Evolutionary conservation across 2,329 filamentous ascomycete genomes (phyloP).

Genomic region (Verticillium tricorpus): DNA sequence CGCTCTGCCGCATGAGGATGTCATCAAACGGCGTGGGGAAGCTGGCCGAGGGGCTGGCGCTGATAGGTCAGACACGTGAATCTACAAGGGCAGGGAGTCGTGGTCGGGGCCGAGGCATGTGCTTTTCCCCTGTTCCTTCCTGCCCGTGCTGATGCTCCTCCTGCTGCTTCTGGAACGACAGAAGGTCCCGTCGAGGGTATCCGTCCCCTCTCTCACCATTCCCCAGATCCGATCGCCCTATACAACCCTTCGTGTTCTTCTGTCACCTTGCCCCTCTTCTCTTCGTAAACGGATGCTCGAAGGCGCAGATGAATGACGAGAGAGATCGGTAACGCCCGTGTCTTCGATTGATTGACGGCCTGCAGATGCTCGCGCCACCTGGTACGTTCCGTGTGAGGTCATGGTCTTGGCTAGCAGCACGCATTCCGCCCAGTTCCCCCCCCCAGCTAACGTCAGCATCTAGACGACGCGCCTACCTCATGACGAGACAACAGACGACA

Average conservation of each 20-base stretch:
- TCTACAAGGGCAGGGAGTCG: not conserved
- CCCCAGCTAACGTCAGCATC: not conserved
- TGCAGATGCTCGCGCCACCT: not conserved
- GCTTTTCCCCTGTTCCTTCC: conserved; percentile 4
- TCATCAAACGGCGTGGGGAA: not conserved
- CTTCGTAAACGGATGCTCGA: not conserved
- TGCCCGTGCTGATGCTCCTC: not conserved
- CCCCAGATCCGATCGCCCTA: not conserved
- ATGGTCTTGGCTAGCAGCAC: not conserved
- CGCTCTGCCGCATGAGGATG: not conserved
- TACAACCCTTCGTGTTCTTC: not conserved
- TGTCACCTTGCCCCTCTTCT: not conserved
- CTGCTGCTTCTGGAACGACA: not conserved
- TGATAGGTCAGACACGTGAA: not conserved
- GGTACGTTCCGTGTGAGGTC: not conserved
- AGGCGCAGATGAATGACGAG: not conserved
- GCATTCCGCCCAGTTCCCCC: not conserved
- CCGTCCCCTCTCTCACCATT: not conserved
- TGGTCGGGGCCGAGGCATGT: conserved; percentile 11
- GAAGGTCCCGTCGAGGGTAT: not conserved
- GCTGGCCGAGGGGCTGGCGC: not conserved
- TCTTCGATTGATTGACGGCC: not conserved
- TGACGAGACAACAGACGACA: not conserved
- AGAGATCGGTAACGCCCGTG: not conserved
- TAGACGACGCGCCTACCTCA: not conserved